Percentiles rank a stretch among this genome's conserved stretches.
These are phyloP conservation scores for Striga asiatica DNA, from an alignment of 257 asterid species.

Conservation along the genomic window DNA sequence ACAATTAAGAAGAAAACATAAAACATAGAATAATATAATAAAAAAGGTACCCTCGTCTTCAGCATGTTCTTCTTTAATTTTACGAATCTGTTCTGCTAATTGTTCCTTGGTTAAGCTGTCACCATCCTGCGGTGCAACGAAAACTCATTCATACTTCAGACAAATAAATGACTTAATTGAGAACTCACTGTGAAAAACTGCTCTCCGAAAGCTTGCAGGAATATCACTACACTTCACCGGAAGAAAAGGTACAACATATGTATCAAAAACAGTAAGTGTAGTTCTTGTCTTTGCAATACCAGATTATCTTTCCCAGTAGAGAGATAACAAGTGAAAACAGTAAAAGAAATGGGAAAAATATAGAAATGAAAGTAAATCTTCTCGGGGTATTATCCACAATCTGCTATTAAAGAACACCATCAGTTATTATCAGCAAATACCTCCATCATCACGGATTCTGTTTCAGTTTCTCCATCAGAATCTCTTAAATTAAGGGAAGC, in stretches of 20 bases:
- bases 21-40: background rate
- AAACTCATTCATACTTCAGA: constrained; percentile 1
- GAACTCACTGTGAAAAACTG: background rate
- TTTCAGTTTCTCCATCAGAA: constrained; percentile 78
- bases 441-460: constrained; percentile 75
- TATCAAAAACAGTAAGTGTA: too few relatives aligned
- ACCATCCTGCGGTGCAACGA: constrained; percentile 46
- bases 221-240: background rate
- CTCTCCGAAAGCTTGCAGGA: background rate
- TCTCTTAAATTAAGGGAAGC: constrained; percentile 54
- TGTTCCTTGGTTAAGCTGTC: constrained; percentile 80
- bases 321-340: background rate
- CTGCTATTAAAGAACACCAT: background rate
- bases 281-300: background rate
- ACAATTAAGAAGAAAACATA: constrained; percentile 7
- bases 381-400: background rate
- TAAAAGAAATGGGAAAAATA: background rate
- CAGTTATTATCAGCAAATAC: constrained; percentile 13
- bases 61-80: constrained; percentile 81
- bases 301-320: background rate
- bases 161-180: background rate
- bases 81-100: constrained; percentile 70
- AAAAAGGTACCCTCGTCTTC: constrained; percentile 80
- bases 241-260: too few relatives aligned
- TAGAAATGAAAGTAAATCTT: background rate